phyloP scores from a whole-genome alignment of 2,329 filamentous ascomycete genomes.

The Lomentospora prolificans region DNA sequence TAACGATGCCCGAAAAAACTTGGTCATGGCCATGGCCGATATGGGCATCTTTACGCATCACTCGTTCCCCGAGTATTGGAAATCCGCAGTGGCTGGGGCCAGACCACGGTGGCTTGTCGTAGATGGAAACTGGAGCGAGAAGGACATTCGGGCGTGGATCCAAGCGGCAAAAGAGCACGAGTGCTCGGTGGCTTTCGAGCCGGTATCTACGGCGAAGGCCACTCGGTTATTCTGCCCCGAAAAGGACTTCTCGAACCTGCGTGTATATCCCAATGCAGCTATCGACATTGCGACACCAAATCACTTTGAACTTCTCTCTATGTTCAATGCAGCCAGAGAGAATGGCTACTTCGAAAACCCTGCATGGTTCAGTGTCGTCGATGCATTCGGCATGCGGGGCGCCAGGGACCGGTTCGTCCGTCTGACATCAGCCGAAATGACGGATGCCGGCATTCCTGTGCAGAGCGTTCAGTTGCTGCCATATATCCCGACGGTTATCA shows the following conservation, averaged over 20 bases:
- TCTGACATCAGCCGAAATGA: slow-evolving; percentile 56
- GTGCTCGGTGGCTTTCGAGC: slow-evolving; percentile 69
- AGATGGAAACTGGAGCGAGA: slow-evolving; percentile 75
- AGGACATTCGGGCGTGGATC: slow-evolving; percentile 59
- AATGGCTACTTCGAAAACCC: slow-evolving; percentile 57
- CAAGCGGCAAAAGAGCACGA: slow-evolving; percentile 44
- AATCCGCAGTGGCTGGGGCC: slow-evolving; percentile 42
- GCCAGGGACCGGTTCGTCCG: slow-evolving; percentile 62
- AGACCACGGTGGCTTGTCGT: slow-evolving; percentile 70
- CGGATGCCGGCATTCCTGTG: slow-evolving; percentile 73
- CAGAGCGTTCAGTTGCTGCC: slow-evolving; percentile 78
- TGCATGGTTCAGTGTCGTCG: slow-evolving; percentile 72
- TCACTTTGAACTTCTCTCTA: slow-evolving; percentile 65
- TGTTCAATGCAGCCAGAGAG: slow-evolving; percentile 62
- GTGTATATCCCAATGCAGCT: slow-evolving; percentile 50
- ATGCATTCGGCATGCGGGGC: slow-evolving; percentile 65
- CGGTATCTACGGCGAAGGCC: slow-evolving; percentile 76
- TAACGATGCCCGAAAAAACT: slow-evolving; percentile 73
- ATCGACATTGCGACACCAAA: slow-evolving; percentile 77
- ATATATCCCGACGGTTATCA: slow-evolving; percentile 74
- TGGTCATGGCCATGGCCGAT: slow-evolving; percentile 91
- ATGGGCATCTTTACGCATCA: slow-evolving; percentile 71
- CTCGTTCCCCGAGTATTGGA: slow-evolving; percentile 47
- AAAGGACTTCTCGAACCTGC: slow-evolving; percentile 27
- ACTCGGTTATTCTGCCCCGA: slow-evolving; percentile 51